Conservation (phyloP, 1,139 yeast genomes). For the Pichia sp. region DNA sequence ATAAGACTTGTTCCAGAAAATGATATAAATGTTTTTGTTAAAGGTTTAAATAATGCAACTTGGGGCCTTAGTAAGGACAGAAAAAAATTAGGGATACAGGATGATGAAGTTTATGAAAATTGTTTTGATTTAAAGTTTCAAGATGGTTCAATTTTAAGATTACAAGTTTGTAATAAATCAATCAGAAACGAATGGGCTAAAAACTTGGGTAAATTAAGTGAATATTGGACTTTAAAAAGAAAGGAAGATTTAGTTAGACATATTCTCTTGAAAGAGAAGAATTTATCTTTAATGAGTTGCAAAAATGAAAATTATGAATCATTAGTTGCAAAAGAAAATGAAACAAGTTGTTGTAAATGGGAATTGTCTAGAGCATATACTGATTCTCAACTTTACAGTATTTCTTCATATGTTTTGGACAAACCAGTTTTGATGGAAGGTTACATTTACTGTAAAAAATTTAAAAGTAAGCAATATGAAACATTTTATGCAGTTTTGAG, state of each 20-base stretch:
- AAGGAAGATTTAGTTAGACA: slow-evolving; percentile 38
- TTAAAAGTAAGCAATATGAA: slow-evolving; percentile 61
- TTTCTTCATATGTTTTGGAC: slow-evolving; percentile 53
- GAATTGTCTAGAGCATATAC: slow-evolving; percentile 50
- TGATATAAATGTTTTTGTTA: slow-evolving; percentile 32
- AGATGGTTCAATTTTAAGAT: slow-evolving; percentile 41
- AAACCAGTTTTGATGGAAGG: slow-evolving; percentile 61
- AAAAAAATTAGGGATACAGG: slow-evolving; percentile 18
- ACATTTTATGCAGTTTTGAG: slow-evolving; percentile 54
- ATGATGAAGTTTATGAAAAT: slow-evolving; percentile 35
- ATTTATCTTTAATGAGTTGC: slow-evolving; percentile 42
- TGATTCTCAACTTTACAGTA: slow-evolving; percentile 46
- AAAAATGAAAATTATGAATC: slow-evolving; percentile 53
- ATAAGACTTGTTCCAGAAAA: slow-evolving; percentile 32
- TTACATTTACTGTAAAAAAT: slow-evolving; percentile 56
- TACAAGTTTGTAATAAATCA: slow-evolving; percentile 49
- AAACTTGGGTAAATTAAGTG: slow-evolving; percentile 38
- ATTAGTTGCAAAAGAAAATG: slow-evolving; percentile 39
- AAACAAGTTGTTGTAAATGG: slow-evolving; percentile 36
- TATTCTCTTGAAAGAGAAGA: slow-evolving; percentile 38
- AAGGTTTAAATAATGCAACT: slow-evolving; percentile 35
- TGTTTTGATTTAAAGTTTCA: slow-evolving; percentile 48
- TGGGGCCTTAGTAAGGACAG: slow-evolving; percentile 33
- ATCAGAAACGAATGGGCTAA: slow-evolving; percentile 63
- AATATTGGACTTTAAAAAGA: slow-evolving; percentile 55